Evolutionary conservation across 768 basidiomycete species (phyloP), one percentile per base, ranked within the genome.

Genomic region (Auriscalpium vulgare): DNA sequence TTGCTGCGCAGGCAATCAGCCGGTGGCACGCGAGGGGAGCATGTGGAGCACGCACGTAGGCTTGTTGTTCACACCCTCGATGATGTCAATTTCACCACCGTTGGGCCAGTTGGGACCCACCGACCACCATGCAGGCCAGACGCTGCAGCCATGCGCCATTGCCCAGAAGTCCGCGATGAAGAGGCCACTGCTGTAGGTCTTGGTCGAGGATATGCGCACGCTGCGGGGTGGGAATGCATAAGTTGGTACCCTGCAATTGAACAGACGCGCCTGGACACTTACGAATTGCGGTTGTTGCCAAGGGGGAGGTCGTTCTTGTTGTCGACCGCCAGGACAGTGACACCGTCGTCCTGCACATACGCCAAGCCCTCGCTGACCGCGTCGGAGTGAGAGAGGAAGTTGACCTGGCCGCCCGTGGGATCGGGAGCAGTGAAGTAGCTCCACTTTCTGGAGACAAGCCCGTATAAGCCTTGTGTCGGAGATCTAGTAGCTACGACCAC

Each of bases 61-160:
- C 1, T 51, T 29, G 2, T 16, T 8, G 19, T 53, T 50, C 35
- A 50, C 46, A 40, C 57, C 54, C 47, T 58, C 59, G 37, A 74
- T 53, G 53, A 75, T 70, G 62, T 75, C 73, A 37, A 74, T 73
- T 58, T 74, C 73, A 34, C 66, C 67, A 10, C 29, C 51, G 16
- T 56, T 14, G 7, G 70, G 70, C 69, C 68, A 68, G 43, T 56
- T 49, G 5, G 52, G 54, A 0, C 66, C 63, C 1, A 61, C 61
- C 21, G 53, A 58, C 67, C 67, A 69, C 45, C 60, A 67, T 3
- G 67, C 67, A 17, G 67, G 67, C 67, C 68, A 69, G 44, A 63
- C 56, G n/a, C 59, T 52, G 51, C 70, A 71, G 1, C 70, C 70
- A 37, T 55, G 48, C 4, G 69, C 67, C 66, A 69, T 66, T 2